Conservation (phyloP, 2,329 filamentous ascomycete species). For the Scolecobasidium constrictum region DNA sequence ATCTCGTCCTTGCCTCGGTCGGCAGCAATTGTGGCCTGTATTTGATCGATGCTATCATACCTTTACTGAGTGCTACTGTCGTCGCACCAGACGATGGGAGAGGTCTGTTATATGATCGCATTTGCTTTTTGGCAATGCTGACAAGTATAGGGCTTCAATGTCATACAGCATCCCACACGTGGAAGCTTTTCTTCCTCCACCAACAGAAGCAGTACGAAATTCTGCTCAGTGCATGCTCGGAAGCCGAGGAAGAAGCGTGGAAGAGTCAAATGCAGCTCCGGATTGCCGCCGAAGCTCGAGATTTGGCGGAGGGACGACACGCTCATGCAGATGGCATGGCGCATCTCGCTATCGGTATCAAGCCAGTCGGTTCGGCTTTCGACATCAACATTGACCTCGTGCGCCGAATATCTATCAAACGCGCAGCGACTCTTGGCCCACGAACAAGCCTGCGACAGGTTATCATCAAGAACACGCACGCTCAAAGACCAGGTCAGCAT, state of each 20-base stretch:
- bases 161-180: conserved; percentile 74
- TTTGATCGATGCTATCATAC: conserved; percentile 63
- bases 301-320: conserved; percentile 37
- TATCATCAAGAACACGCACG: conserved; percentile 76
- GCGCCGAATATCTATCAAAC: conserved; percentile 65
- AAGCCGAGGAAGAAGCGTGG: conserved; percentile 73
- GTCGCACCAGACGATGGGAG: conserved; percentile 66
- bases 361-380: conserved; percentile 64
- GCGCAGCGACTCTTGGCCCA: conserved; percentile 61
- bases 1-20: conserved; percentile 63
- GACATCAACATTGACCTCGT: conserved; percentile 56
- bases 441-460: conserved; percentile 62
- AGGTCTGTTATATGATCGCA: conserved; percentile 47
- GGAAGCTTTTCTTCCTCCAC: conserved; percentile 81
- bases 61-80: conserved; percentile 52
- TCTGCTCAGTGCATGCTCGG: conserved; percentile 75
- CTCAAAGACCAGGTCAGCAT: conserved; percentile 45
- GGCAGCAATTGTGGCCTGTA: conserved; percentile 57
- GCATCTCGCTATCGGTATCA: conserved; percentile 55
- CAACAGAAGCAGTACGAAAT: conserved; percentile 71
- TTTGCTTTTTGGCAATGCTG: not conserved
- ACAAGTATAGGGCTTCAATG: conserved; percentile 65
- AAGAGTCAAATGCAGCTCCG: conserved; percentile 51
- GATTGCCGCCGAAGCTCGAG: conserved; percentile 38
- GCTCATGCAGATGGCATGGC: conserved; percentile 28